Conservation (phyloP, 2,329 filamentous ascomycete genomes). For the Fusarium keratoplasticum region DNA sequence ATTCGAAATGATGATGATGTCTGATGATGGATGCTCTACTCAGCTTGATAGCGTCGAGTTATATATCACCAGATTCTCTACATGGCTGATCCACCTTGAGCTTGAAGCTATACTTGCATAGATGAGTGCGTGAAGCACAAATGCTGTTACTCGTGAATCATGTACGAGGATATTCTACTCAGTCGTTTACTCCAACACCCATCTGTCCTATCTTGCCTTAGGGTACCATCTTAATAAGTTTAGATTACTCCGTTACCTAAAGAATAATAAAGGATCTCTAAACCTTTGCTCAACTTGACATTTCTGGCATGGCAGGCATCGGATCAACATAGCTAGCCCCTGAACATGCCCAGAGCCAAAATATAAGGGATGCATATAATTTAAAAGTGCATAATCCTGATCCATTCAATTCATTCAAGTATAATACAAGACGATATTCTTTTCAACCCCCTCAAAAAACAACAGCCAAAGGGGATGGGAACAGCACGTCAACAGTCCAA, state of each 20-base stretch:
- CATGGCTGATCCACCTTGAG: neutral
- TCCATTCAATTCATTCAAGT: constrained; percentile 8
- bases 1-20: neutral
- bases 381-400: neutral
- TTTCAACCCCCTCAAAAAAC: neutral
- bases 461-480: neutral
- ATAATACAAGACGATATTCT: constrained; percentile 16
- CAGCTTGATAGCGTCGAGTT: neutral
- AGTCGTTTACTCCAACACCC: too few species aligned
- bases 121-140: neutral
- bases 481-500: neutral
- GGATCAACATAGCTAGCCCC: neutral
- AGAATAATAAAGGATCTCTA: neutral
- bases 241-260: neutral
- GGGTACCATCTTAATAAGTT: neutral
- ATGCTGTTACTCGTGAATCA: too few species aligned
- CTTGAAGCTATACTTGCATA: neutral
- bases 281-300: neutral
- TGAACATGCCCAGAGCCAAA: neutral
- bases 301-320: neutral
- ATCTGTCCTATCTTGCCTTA: neutral
- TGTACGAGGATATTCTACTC: too few species aligned
- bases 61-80: neutral
- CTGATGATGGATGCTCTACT: neutral
- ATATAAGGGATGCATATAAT: too few species aligned